Evolutionary conservation across 208 protist genomes (phyloP).

Genomic region (Porcisia hertigi): DNA sequence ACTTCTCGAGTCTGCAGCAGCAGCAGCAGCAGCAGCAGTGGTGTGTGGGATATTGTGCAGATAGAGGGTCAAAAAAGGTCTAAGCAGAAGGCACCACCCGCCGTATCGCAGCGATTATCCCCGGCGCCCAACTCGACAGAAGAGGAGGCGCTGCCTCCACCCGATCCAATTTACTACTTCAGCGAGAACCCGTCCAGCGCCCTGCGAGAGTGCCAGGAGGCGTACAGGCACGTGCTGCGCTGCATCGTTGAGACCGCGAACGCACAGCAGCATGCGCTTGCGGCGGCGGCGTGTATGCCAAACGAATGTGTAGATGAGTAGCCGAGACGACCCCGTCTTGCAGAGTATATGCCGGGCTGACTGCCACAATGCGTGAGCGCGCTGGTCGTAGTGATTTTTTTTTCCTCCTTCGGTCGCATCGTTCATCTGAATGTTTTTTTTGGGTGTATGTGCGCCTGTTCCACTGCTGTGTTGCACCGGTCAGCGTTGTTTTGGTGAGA

Average conservation of each 20-base stretch:
- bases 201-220: constrained; percentile 46
- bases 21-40: too few species aligned
- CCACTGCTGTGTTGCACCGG: not conserved
- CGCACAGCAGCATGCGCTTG: constrained; percentile 47
- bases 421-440: not conserved
- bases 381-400: too few species aligned
- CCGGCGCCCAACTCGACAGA: not conserved
- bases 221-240: constrained; percentile 46
- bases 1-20: too few species aligned
- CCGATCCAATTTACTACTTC: constrained; percentile 50
- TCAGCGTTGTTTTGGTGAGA: not conserved
- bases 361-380: too few species aligned
- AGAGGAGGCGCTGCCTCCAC: not conserved
- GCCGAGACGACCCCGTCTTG: not conserved
- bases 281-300: constrained; percentile 15
- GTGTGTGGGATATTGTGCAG: not conserved
- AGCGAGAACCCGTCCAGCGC: constrained; percentile 37
- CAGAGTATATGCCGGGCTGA: not conserved
- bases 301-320: not conserved
- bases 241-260: constrained; percentile 37
- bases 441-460: not conserved
- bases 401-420: not conserved
- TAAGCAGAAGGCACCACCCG: not conserved
- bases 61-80: not conserved
- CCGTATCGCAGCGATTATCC: not conserved